A percentile compares a stretch with the other conserved stretches of the same genome.
phyloP scores from a whole-genome alignment of 2,329 filamentous ascomycete genomes.

The Hymenoscyphus repandus region DNA sequence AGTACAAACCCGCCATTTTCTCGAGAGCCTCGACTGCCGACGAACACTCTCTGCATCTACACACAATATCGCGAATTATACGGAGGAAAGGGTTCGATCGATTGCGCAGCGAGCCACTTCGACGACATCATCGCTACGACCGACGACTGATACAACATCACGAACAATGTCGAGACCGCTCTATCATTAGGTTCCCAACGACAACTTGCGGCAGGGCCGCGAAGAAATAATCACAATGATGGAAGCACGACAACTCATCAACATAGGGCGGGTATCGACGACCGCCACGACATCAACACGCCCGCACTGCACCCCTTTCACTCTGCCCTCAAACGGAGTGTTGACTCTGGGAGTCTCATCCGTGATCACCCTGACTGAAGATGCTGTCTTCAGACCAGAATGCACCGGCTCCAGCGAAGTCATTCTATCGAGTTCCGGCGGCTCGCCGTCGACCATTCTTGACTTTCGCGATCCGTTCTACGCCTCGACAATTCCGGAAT shows the following conservation, averaged over 20 bases:
- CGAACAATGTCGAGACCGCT: conserved; percentile 17
- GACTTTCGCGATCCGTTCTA: conserved; percentile 85
- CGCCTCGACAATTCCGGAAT: conserved; percentile 85
- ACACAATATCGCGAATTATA: too few relatives aligned
- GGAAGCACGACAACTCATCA: conserved; percentile 27
- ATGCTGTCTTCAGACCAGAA: conserved; percentile 44
- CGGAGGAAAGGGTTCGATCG: neutral
- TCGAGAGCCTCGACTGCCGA: too few relatives aligned
- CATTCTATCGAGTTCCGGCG: conserved; percentile 20
- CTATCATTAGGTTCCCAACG: conserved; percentile 12
- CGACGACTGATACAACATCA: neutral
- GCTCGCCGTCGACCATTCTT: conserved; percentile 14
- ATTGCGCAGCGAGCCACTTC: neutral
- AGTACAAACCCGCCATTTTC: too few relatives aligned
- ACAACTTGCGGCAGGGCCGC: conserved; percentile 27
- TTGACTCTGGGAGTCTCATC: conserved; percentile 34
- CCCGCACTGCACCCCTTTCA: conserved; percentile 56
- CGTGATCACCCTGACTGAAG: conserved; percentile 38
- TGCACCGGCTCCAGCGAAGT: conserved; percentile 38
- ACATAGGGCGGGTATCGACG: conserved; percentile 27
- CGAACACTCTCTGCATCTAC: too few relatives aligned
- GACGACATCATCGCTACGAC: neutral
- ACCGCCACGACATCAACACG: conserved; percentile 30
- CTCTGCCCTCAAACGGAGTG: conserved; percentile 53
- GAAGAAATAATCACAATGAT: conserved; percentile 20